phyloP scores from a whole-genome alignment of 1,284 basidiomycete species.

The Trametes versicolor region DNA sequence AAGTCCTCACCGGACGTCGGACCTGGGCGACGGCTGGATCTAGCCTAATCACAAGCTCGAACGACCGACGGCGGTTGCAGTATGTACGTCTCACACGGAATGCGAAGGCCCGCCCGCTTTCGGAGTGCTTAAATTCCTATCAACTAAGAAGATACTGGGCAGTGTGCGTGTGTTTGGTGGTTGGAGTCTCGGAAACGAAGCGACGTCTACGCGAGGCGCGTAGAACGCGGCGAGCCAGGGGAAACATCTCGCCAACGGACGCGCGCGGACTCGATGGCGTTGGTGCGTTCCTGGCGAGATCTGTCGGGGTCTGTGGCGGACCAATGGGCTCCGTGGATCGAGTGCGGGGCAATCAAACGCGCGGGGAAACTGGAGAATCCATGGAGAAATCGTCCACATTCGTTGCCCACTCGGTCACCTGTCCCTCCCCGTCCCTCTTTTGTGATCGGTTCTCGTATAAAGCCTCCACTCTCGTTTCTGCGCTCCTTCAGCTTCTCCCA shows the following conservation, averaged over 20 bases:
- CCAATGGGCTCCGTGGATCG: constrained; percentile 35
- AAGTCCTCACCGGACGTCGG: neutral
- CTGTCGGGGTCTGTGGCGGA: constrained; percentile 26
- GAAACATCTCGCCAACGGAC: constrained; percentile 8
- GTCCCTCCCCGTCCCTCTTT: constrained; percentile 23
- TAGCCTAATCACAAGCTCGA: constrained; percentile 16
- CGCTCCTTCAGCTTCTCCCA: constrained; percentile 44
- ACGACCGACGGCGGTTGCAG: constrained; percentile 7
- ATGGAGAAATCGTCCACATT: constrained; percentile 40
- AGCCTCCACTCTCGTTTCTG: constrained; percentile 42
- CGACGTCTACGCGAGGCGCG: constrained; percentile 7
- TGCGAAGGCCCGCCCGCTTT: constrained; percentile 11
- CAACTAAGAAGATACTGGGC: constrained; percentile 1
- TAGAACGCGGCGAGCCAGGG: neutral
- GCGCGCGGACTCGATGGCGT: constrained; percentile 15
- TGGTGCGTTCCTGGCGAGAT: constrained; percentile 35
- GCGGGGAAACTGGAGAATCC: constrained; percentile 42
- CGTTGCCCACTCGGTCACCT: constrained; percentile 36
- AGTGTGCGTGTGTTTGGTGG: constrained; percentile 4
- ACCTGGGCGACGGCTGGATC: neutral
- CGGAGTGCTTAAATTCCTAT: constrained; percentile 21
- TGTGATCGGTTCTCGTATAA: constrained; percentile 37
- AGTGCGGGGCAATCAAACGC: constrained; percentile 44
- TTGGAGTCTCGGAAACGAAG: constrained; percentile 15
- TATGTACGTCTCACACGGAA: neutral